Evolutionary conservation across 805 yeast genomes (phyloP), one percentile per base, ranked within the genome.

Genomic region (Teunomyces tritomae): DNA sequence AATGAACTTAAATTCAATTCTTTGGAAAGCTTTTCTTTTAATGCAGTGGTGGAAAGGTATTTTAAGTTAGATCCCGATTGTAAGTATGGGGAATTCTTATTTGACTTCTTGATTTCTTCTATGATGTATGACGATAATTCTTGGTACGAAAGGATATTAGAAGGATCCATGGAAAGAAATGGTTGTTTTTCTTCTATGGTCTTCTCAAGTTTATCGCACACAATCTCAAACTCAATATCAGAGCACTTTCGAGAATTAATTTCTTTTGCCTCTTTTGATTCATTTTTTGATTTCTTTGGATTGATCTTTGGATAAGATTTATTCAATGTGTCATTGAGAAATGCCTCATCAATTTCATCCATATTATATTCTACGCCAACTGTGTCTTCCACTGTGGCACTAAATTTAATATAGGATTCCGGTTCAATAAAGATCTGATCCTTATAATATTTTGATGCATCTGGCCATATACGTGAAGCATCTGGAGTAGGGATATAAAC

Each of bases 301-400:
- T 51, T 40, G 8, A 54, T 49, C 24, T 63, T 61, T 9, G 70
- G 69, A 37, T 65, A 58, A 8, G 67, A 59, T 33, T 73, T 64
- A 46, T 78, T 76, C 46, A 77, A 56, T 11, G 52, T 54, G 9
- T 71, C 61, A 2, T 58, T 64, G 43, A 89, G 67, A 59, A 85
- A 92, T 49, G 65, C 80, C 29, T 83, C 95, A 67, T 94, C 99
- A 6, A 57, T 76, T 64, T 92, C 98, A 67, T 94, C 98, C 87
- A 94, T 82, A 66, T 84, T 84, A 67, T 91, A 94, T 14, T 83
- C 83, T 40, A 86, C 82, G 0, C 97, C 97, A 14, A 83, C 76
- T 17, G 96, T 87, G 63, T 94, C 98, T 61, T 94, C 98, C n/a
- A 92, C 94, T 0, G 97, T 92, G 4, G 96, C 95, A 36, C 96